Evolutionary conservation across 441 rosid genomes (phyloP).

Genomic region (Populus hybrid): DNA sequence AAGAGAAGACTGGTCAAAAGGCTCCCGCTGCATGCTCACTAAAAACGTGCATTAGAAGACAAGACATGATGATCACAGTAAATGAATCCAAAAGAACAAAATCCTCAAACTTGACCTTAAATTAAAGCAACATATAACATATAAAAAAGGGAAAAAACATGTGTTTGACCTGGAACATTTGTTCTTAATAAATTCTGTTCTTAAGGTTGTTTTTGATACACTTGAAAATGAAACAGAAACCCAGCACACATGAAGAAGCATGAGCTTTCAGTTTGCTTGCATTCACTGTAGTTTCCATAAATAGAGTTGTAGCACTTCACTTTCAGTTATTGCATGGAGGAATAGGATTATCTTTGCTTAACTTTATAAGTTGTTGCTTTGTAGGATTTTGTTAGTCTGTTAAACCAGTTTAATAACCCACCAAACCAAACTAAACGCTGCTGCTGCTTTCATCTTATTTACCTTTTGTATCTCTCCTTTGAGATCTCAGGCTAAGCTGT

Average conservation of each 20-base stretch:
- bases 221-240: neutral
- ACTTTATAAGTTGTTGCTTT: neutral
- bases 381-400: neutral
- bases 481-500: neutral
- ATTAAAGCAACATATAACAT: neutral
- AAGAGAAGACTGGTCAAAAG: no score
- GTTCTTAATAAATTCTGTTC: no score
- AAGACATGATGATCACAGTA: no score
- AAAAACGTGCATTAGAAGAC: no score
- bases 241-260: neutral
- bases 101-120: no score
- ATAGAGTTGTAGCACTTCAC: neutral
- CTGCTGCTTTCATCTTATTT: neutral
- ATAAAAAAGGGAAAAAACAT: neutral
- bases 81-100: no score
- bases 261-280: neutral
- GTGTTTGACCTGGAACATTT: no score
- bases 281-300: neutral
- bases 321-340: neutral
- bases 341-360: neutral
- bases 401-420: neutral
- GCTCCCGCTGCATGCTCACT: no score
- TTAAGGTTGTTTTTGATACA: no score
- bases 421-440: neutral
- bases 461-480: neutral